Conservation (phyloP, 106 monocot genomes). For the Allium sativum region DNA sequence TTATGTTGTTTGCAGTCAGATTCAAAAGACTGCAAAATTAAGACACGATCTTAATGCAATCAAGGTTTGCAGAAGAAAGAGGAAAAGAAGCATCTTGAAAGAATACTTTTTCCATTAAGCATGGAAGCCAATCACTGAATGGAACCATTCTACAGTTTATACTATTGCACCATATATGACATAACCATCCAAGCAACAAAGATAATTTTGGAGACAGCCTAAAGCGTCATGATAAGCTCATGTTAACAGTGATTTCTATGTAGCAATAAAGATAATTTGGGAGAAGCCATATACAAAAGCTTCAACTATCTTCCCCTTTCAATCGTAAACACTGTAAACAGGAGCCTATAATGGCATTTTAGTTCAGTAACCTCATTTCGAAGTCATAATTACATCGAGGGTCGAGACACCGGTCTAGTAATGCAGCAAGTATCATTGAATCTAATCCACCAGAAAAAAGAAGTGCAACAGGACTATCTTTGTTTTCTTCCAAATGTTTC, state of each 20-base stretch:
- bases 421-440: slow-evolving; percentile 94
- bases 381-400: slow-evolving; percentile 51
- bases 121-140: not conserved
- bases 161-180: no score
- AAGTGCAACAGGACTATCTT: slow-evolving; percentile 60
- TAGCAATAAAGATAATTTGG: no score
- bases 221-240: no score
- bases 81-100: not conserved
- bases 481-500: slow-evolving; percentile 14
- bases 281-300: no score
- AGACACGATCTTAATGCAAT: slow-evolving; percentile 1
- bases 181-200: no score
- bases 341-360: not conserved
- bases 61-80: not conserved
- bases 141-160: no score
- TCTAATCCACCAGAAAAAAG: slow-evolving; percentile 96
- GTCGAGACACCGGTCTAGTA: slow-evolving; percentile 67
- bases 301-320: not conserved
- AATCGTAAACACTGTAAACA: not conserved
- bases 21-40: not conserved
- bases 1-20: no score
- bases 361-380: not conserved
- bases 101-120: not conserved
- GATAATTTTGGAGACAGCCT: no score
- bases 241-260: no score